These are phyloP conservation scores for Populus deltoides DNA, from an alignment of 345 rosid genomes.

Conservation along the genomic window DNA sequence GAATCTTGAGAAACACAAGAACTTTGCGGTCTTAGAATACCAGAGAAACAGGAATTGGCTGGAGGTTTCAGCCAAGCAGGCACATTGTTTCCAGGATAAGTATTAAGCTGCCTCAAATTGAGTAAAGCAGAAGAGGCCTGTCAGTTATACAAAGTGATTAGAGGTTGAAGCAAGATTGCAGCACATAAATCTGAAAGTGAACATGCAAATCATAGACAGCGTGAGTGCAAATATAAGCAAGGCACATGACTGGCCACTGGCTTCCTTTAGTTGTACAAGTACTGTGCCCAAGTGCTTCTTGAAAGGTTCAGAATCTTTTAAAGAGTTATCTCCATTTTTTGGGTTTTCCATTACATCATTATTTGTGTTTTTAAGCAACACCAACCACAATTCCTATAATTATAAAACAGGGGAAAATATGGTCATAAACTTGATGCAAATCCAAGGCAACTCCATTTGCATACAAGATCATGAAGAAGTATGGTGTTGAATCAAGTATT, in stretches of 20 bases:
- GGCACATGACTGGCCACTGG: constrained; percentile 57
- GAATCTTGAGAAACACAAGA: constrained; percentile 49
- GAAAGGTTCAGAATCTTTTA: constrained; percentile 44
- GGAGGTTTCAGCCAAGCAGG: constrained; percentile 45
- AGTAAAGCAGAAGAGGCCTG: constrained; percentile 59
- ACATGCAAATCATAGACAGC: constrained; percentile 3
- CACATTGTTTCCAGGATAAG: constrained; percentile 28
- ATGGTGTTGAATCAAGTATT: neutral
- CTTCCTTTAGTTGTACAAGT: constrained; percentile 51
- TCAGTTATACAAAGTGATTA: constrained; percentile 17
- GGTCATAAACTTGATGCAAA: constrained; percentile 2
- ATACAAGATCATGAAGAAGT: neutral
- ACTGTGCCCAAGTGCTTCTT: constrained; percentile 45
- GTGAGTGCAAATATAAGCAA: constrained; percentile 30
- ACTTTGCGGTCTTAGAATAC: constrained; percentile 27
- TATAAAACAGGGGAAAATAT: constrained; percentile 15
- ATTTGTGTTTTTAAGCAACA: constrained; percentile 42
- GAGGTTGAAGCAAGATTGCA: constrained; percentile 4
- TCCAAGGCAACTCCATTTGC: neutral
- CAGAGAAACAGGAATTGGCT: constrained; percentile 26
- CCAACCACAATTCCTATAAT: constrained; percentile 37
- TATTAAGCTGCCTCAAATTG: constrained; percentile 37
- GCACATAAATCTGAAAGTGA: neutral
- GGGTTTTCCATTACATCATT: constrained; percentile 38
- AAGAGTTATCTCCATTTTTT: constrained; percentile 28